phyloP scores from a whole-genome alignment of 169 alveolate genomes.

The Plasmodium vivax region DNA sequence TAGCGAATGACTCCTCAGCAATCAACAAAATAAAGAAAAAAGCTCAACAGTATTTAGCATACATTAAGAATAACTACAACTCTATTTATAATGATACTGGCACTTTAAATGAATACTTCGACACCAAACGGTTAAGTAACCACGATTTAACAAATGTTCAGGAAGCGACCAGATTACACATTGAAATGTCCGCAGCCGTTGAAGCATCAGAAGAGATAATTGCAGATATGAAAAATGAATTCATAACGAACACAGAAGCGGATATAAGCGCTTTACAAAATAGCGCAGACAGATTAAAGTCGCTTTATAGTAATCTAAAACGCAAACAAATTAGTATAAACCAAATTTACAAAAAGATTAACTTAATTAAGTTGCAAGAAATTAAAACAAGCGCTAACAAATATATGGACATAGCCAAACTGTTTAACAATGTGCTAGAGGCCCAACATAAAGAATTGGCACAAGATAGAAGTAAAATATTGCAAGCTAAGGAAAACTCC shows the following conservation, averaged over 20 bases:
- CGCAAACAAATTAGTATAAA: neutral
- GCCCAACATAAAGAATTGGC: neutral
- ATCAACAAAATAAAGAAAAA: neutral
- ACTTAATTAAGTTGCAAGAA: constrained; percentile 17
- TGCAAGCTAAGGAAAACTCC: neutral
- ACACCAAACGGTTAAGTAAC: neutral
- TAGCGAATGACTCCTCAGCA: neutral
- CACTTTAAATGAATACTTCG: neutral
- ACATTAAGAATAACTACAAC: neutral
- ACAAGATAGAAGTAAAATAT: neutral
- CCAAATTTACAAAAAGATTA: neutral
- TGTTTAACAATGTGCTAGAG: neutral
- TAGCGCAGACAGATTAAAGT: neutral
- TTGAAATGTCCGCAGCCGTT: neutral
- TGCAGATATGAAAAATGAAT: neutral
- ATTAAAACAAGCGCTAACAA: neutral
- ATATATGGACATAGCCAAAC: neutral
- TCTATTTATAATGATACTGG: neutral
- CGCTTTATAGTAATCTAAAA: neutral
- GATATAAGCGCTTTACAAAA: neutral
- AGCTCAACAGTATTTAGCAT: neutral
- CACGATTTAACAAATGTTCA: neutral
- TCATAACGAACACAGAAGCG: neutral
- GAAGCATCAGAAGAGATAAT: neutral
- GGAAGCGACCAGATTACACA: neutral